Evolutionary conservation across 2,329 filamentous ascomycete genomes (phyloP), one percentile per base, ranked within the genome.

Genomic region (Myriosclerotinia scirpicola): DNA sequence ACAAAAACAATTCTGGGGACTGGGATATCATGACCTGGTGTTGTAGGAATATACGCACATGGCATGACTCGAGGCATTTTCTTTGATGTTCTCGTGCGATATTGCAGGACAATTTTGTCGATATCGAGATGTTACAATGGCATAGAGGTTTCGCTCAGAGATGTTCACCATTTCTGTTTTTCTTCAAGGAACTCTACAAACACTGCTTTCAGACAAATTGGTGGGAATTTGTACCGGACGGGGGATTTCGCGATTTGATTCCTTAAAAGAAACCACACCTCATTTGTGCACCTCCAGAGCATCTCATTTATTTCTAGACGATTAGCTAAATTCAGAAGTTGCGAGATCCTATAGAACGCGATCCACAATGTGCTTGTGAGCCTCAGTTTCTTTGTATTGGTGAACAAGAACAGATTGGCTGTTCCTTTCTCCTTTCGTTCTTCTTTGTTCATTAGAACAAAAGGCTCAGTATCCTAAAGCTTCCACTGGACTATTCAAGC

Each of bases 321-420:
- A 50, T 26, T 60, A 60, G 56, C 56, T 60, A 44, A 60, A 60
- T 60, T 20, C 44, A 60, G 56, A 60, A 50, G 56, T 48, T 60
- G 34, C 56, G 34, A 60, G 56, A 60, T 14, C 50, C 50, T 50
- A 36, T 36, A 50, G 30, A 38, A 60, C 36, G 44, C 20, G 38
- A 38, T 50, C 30, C 30, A 26, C 44, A 60, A 22, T 60, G 30
- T 50, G 30, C 44, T 48, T 50, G 56, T 60, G 56, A 60, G 34
- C 6, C 30, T 36, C 14, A 12, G 8, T 60, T 34, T 50, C 42
- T 60, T 36, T 38, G 7, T 38, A 3, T 50, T 22, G 34, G 46
- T 60, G 14, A 60, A 38, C 11, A 60, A 22, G 2, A 11, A 26
- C n/a, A 38, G 12, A 5, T 26, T 17, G 30, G 30, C 5, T 15